Conservation (phyloP, 257 asterid genomes). For the Leonotis leonurus region DNA sequence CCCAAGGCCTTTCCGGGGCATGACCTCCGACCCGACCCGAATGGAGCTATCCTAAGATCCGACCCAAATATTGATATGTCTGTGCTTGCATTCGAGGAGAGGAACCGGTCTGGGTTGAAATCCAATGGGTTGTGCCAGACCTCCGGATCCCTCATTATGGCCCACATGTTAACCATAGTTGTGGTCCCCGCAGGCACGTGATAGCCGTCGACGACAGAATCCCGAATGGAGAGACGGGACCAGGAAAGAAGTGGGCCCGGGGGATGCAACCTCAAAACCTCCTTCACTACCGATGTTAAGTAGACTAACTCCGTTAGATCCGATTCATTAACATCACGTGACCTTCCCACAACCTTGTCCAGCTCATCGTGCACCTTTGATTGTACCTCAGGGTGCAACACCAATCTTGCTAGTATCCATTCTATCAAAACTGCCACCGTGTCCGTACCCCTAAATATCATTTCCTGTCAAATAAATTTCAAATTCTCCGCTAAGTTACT, state of each 20-base stretch:
- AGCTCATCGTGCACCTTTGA: conserved; percentile 53
- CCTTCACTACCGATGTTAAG: conserved; percentile 67
- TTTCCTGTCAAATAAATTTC: too few relatives aligned
- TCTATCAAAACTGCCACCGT: conserved; percentile 66
- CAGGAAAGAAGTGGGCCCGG: conserved; percentile 91
- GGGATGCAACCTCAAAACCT: conserved; percentile 66
- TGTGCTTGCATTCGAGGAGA: not conserved
- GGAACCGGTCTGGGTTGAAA: conserved; percentile 61
- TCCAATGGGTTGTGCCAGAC: conserved; percentile 53
- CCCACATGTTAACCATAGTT: conserved; percentile 91
- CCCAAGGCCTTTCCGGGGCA: conserved; percentile 77
- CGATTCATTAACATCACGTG: conserved; percentile 43
- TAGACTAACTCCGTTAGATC: conserved; percentile 45
- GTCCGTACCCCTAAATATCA: conserved; percentile 88
- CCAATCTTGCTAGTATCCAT: conserved; percentile 76
- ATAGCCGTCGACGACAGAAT: conserved; percentile 52
- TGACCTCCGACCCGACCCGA: conserved; percentile 76
- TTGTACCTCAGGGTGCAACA: conserved; percentile 56
- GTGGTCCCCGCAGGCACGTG: conserved; percentile 73
- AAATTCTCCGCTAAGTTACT: too few relatives aligned
- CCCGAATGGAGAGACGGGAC: conserved; percentile 65
- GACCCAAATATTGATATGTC: conserved; percentile 48
- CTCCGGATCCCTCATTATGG: conserved; percentile 55
- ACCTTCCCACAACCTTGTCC: conserved; percentile 44
- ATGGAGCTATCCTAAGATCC: conserved; percentile 64